Percentiles rank a stretch among this genome's conserved stretches.
These are phyloP conservation scores for Rutidosis leptorrhynchoides DNA, from an alignment of 129 eudicot species.

Conservation along the genomic window DNA sequence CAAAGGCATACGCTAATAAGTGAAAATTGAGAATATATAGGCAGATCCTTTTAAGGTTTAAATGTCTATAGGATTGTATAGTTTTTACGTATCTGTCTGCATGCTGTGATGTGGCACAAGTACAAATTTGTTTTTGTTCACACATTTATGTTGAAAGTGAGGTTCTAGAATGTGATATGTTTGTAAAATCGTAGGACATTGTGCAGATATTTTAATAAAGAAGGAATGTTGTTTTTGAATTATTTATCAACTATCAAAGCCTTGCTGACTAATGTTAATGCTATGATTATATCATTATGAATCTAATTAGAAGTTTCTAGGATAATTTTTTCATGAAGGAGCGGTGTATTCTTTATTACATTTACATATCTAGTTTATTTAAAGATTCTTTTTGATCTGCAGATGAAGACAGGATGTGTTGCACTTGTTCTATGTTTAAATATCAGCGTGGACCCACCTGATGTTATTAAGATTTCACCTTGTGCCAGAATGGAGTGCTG, in stretches of 20 bases:
- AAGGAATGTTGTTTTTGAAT: constrained; percentile 1
- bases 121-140: constrained; percentile 2
- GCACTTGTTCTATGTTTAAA: constrained; percentile 95
- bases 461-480: constrained; percentile 95
- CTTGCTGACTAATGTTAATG: not conserved
- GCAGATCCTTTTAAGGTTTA: not conserved
- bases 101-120: constrained; percentile 10
- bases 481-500: constrained; percentile 99
- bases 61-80: not conserved
- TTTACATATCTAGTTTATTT: constrained; percentile 7
- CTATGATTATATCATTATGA: not conserved
- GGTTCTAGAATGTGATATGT: constrained; percentile 11
- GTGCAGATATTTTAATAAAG: constrained; percentile 1
- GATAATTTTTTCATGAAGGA: not conserved
- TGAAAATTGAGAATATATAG: not conserved
- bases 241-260: not conserved
- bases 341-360: not conserved
- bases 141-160: not conserved
- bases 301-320: constrained; percentile 7
- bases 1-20: not conserved
- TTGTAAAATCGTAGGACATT: constrained; percentile 3
- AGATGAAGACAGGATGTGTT: constrained; percentile 99
- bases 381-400: constrained; percentile 31
- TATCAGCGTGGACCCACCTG: constrained; percentile 95
- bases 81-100: constrained; percentile 9